These are phyloP conservation scores for Ramaria sp. DNA, from an alignment of 768 basidiomycete genomes.

Conservation along the genomic window DNA sequence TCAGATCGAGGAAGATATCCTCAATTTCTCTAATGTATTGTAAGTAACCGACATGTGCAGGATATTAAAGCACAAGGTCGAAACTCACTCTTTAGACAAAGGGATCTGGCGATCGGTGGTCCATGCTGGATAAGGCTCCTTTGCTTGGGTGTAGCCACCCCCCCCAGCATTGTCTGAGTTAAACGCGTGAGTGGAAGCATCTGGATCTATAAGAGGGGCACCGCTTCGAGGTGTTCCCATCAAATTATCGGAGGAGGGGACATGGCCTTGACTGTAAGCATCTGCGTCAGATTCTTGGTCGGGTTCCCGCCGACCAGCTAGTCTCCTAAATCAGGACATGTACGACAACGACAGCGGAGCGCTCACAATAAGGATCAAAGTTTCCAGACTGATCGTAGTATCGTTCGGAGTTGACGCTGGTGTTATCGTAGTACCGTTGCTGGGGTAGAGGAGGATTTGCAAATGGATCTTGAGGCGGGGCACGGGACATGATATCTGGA, in stretches of 20 bases:
- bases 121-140: conserved; percentile 91
- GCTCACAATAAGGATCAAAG: conserved; percentile 15
- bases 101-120: conserved; percentile 86
- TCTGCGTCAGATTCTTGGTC: conserved; percentile 17
- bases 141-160: conserved; percentile 14
- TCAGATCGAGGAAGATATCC: conserved; percentile 95
- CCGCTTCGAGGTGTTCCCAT: conserved; percentile 8
- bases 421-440: conserved; percentile 4
- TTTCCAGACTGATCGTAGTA: conserved; percentile 13
- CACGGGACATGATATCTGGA: conserved; percentile 1
- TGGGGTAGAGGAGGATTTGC: not conserved
- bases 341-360: not conserved
- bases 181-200: conserved; percentile 18
- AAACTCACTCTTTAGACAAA: conserved; percentile 67
- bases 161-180: conserved; percentile 15
- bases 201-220: conserved; percentile 19
- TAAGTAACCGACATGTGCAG: not conserved
- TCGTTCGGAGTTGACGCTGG: conserved; percentile 8
- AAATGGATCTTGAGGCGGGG: not conserved
- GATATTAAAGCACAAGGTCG: not conserved
- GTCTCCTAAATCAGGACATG: conserved; percentile 4
- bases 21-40: conserved; percentile 59
- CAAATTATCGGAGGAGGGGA: conserved; percentile 17
- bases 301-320: not conserved
- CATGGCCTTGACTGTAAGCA: conserved; percentile 19